These are phyloP conservation scores for Trypanosoma mega DNA, from an alignment of 208 protist genomes.

Conservation along the genomic window DNA sequence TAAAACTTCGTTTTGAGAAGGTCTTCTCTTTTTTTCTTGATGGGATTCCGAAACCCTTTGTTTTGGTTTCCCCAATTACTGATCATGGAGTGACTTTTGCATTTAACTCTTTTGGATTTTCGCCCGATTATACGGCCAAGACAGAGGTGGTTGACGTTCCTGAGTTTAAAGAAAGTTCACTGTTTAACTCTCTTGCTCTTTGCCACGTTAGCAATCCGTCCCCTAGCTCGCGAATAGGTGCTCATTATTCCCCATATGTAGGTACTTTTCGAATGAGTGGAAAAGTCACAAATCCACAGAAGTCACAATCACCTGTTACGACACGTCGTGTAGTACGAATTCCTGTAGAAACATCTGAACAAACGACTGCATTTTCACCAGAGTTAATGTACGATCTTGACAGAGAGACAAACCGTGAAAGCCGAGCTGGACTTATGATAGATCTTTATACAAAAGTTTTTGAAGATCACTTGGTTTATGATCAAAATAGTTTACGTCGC, in stretches of 20 bases:
- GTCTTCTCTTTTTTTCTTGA: conserved; percentile 83
- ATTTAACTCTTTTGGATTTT: conserved; percentile 58
- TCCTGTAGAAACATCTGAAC: conserved; percentile 60
- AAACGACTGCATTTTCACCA: conserved; percentile 11
- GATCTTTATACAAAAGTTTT: conserved; percentile 75
- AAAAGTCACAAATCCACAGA: conserved; percentile 7
- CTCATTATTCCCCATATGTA: conserved; percentile 85
- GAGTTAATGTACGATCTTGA: conserved; percentile 16
- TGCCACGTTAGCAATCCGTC: conserved; percentile 28
- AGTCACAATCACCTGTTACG: background rate
- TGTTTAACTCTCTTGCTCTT: conserved; percentile 45
- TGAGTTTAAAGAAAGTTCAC: conserved; percentile 27
- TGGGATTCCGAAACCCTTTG: conserved; percentile 72
- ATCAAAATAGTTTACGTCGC: conserved; percentile 43
- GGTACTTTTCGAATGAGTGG: conserved; percentile 60
- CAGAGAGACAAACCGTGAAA: conserved; percentile 15
- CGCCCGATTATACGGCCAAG: conserved; percentile 75
- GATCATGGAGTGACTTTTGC: conserved; percentile 48
- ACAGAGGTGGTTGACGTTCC: conserved; percentile 40
- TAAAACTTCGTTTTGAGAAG: conserved; percentile 72
- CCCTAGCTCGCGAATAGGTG: conserved; percentile 71
- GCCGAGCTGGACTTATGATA: conserved; percentile 61
- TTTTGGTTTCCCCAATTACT: conserved; percentile 32
- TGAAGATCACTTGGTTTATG: conserved; percentile 48
- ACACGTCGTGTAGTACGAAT: conserved; percentile 39